phyloP scores from a whole-genome alignment of 495 filamentous ascomycete genomes.

The Podospora conica region DNA sequence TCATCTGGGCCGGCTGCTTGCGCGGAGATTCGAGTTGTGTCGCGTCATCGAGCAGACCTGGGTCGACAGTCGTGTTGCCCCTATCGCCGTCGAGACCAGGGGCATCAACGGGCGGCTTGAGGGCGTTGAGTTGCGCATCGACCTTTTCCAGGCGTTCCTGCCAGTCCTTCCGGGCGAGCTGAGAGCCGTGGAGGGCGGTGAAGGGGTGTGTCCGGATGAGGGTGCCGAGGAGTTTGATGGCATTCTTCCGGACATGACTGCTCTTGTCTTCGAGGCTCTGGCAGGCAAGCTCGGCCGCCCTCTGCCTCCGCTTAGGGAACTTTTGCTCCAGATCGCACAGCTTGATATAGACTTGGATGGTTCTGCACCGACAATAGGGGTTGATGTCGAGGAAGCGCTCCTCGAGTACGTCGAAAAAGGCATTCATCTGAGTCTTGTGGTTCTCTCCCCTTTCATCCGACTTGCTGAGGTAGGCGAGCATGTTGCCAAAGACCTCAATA shows the following conservation, averaged over 20 bases:
- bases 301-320: slow-evolving; percentile 85
- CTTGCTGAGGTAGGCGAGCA: slow-evolving; percentile 83
- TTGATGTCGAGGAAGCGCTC: slow-evolving; percentile 96
- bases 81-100: slow-evolving; percentile 64
- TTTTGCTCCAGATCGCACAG: slow-evolving; percentile 91
- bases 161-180: slow-evolving; percentile 81
- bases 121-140: slow-evolving; percentile 69
- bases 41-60: slow-evolving; percentile 77
- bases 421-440: slow-evolving; percentile 87
- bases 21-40: slow-evolving; percentile 68
- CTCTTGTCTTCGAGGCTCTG: slow-evolving; percentile 95
- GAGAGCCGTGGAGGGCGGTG: slow-evolving; percentile 82
- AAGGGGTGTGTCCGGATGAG: slow-evolving; percentile 93
- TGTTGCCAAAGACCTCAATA: slow-evolving; percentile 98
- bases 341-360: slow-evolving; percentile 88
- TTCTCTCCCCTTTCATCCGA: slow-evolving; percentile 86
- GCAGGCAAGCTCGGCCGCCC: slow-evolving; percentile 75
- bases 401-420: slow-evolving; percentile 94
- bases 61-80: slow-evolving; percentile 56
- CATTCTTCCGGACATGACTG: slow-evolving; percentile 91
- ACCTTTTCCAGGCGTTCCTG: slow-evolving; percentile 67
- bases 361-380: slow-evolving; percentile 87
- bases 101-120: slow-evolving; percentile 73
- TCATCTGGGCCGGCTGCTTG: slow-evolving; percentile 49
- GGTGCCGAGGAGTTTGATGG: slow-evolving; percentile 83